A percentile compares a stretch with the other conserved stretches of the same genome.
Evolutionary conservation across 345 rosid genomes (phyloP).

Genomic region (Carallia pectinifolia): DNA sequence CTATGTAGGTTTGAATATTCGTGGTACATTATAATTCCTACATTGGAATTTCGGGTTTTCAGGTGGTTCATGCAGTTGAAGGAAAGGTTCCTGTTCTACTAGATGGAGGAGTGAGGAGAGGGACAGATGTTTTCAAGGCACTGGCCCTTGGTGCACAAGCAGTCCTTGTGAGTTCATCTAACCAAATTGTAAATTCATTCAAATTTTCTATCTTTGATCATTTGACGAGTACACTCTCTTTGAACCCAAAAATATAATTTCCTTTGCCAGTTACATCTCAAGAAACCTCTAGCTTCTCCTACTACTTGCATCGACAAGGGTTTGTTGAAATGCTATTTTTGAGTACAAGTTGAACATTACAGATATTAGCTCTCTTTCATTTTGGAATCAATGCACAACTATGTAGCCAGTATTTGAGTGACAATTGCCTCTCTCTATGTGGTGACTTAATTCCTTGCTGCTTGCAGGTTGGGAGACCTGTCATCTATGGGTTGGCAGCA

Average conservation of each 20-base stretch:
- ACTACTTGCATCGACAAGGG: too few species aligned
- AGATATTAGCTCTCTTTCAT: too few species aligned
- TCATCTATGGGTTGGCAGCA: constrained; percentile 66
- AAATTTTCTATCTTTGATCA: not conserved
- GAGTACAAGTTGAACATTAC: not conserved
- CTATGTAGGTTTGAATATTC: too few species aligned
- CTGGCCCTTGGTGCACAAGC: constrained; percentile 90
- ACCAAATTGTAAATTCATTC: not conserved
- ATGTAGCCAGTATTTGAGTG: too few species aligned
- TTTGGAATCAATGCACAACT: too few species aligned
- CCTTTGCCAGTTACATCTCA: too few species aligned
- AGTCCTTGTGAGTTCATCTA: constrained; percentile 57
- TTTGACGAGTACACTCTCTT: too few species aligned
- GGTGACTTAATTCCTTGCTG: not conserved
- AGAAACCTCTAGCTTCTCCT: too few species aligned
- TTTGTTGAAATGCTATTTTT: too few species aligned
- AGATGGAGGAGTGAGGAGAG: constrained; percentile 86
- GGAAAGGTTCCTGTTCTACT: constrained; percentile 74
- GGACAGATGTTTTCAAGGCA: constrained; percentile 87
- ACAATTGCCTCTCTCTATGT: too few species aligned
- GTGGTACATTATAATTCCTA: too few species aligned
- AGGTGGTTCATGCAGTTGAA: constrained; percentile 70
- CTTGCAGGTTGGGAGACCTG: constrained; percentile 87
- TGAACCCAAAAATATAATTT: too few species aligned
- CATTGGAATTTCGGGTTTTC: constrained; percentile 3